Percentiles rank a stretch among this genome's conserved stretches.
Conservation (phyloP, 2,329 filamentous ascomycete species). For the Fusarium torreyae region DNA sequence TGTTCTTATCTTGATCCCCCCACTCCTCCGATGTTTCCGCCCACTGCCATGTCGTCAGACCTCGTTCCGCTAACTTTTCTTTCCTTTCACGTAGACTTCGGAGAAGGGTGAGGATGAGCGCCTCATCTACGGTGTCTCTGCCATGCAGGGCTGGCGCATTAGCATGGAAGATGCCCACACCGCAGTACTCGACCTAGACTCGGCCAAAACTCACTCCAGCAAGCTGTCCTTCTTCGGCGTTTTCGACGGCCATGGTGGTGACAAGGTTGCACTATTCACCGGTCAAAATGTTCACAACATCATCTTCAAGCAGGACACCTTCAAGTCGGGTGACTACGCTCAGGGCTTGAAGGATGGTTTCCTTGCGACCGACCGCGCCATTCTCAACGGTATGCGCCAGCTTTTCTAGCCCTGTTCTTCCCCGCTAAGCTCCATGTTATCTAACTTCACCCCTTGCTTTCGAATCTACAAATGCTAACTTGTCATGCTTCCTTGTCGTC, state of each 20-base stretch:
- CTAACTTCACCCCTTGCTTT: slow-evolving; percentile 2
- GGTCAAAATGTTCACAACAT: slow-evolving; percentile 96
- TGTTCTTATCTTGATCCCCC: slow-evolving; percentile 21
- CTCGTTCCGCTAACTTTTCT: slow-evolving; percentile 48
- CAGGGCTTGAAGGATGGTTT: slow-evolving; percentile 98
- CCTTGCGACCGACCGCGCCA: slow-evolving; percentile 94
- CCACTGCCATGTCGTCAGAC: slow-evolving; percentile 23
- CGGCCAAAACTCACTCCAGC: slow-evolving; percentile 76
- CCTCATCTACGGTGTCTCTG: slow-evolving; percentile 92
- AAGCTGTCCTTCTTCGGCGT: slow-evolving; percentile 97
- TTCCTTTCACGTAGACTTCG: slow-evolving; percentile 75
- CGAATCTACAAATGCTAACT: slow-evolving; percentile 32
- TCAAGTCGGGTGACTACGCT: slow-evolving; percentile 91
- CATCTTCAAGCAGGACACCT: slow-evolving; percentile 93
- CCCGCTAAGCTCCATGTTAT: slow-evolving; percentile 11
- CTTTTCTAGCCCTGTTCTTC: slow-evolving; percentile 20
- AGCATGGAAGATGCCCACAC: slow-evolving; percentile 99
- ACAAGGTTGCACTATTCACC: slow-evolving; percentile 94
- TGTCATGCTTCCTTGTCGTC: slow-evolving; percentile 35
- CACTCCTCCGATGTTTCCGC: slow-evolving; percentile 39
- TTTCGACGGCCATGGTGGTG: slow-evolving; percentile 97
- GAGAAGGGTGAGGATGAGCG: slow-evolving; percentile 92
- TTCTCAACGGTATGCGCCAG: slow-evolving; percentile 83
- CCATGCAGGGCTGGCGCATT: slow-evolving; percentile 99
- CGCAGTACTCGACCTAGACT: slow-evolving; percentile 83